Percentiles rank a stretch among this genome's conserved stretches.
These are phyloP conservation scores for Perkinsus chesapeaki DNA, from an alignment of 169 alveolate genomes.

Conservation along the genomic window DNA sequence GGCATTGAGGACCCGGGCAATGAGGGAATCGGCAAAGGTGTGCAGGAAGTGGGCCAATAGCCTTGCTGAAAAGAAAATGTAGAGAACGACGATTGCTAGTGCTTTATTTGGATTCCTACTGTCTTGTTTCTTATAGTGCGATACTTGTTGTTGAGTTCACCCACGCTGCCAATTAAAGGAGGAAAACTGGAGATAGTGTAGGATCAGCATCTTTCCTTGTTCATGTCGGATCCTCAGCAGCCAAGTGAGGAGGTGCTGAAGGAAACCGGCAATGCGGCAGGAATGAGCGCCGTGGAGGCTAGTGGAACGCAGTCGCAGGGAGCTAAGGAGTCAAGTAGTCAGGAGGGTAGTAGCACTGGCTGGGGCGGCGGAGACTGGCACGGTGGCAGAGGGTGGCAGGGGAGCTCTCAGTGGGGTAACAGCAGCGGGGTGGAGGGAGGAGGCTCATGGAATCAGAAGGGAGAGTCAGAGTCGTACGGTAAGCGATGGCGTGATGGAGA, in stretches of 20 bases:
- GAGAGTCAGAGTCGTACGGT: no score
- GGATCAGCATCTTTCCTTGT: neutral
- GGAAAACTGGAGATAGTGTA: neutral
- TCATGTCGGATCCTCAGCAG: neutral
- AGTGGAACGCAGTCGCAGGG: no score
- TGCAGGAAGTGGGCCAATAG: neutral
- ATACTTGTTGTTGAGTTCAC: neutral
- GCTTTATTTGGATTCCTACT: neutral
- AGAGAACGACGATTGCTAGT: neutral
- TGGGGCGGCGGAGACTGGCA: neutral
- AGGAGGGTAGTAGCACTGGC: neutral
- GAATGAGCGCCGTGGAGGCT: neutral
- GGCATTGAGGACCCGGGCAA: neutral
- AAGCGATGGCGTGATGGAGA: no score
- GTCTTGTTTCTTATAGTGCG: neutral
- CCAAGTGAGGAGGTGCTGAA: neutral
- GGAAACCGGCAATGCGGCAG: neutral
- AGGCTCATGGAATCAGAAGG: no score
- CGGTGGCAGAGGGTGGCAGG: neutral
- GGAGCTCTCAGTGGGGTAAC: no score
- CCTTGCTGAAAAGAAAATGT: neutral
- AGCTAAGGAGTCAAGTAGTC: no score
- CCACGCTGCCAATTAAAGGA: neutral
- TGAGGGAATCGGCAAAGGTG: neutral
- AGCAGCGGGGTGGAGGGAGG: no score